phyloP scores from a whole-genome alignment of 148 eudicot species.

The Diospyros kaki region DNA sequence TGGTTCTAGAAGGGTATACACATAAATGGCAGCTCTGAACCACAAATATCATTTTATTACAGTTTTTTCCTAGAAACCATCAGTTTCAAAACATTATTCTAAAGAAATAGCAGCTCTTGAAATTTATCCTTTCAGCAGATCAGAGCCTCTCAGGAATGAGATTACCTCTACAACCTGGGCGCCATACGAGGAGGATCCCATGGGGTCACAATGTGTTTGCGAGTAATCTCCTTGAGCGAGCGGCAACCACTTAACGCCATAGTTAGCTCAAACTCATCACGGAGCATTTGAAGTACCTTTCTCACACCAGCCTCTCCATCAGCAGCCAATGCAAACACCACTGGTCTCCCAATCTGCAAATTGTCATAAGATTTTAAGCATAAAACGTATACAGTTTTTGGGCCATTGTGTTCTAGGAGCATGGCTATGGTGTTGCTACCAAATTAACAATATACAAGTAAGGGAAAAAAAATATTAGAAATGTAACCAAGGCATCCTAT shows the following conservation, averaged over 20 bases:
- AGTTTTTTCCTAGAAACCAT: not conserved
- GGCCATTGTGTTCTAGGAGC: not conserved
- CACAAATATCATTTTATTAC: not conserved
- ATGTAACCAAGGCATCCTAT: slow-evolving; percentile 1
- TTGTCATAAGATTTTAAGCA: not conserved
- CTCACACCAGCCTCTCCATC: slow-evolving; percentile 77
- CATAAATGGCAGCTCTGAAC: no score
- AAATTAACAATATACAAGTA: no score
- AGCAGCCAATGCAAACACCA: slow-evolving; percentile 67
- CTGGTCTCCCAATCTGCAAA: slow-evolving; percentile 76
- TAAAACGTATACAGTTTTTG: not conserved
- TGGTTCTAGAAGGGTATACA: no score
- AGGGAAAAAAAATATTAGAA: no score
- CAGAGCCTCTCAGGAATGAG: not conserved
- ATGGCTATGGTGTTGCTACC: no score
- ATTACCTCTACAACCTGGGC: slow-evolving; percentile 23
- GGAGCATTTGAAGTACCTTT: slow-evolving; percentile 75
- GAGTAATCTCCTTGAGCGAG: slow-evolving; percentile 61
- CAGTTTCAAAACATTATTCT: not conserved
- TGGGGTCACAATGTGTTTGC: slow-evolving; percentile 43
- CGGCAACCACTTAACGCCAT: slow-evolving; percentile 84
- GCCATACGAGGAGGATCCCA: slow-evolving; percentile 43
- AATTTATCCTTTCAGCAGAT: not conserved
- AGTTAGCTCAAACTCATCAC: slow-evolving; percentile 81
- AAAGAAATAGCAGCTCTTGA: not conserved